phyloP scores from a whole-genome alignment of 768 basidiomycete species.

The Cyclocybe cylindracea region DNA sequence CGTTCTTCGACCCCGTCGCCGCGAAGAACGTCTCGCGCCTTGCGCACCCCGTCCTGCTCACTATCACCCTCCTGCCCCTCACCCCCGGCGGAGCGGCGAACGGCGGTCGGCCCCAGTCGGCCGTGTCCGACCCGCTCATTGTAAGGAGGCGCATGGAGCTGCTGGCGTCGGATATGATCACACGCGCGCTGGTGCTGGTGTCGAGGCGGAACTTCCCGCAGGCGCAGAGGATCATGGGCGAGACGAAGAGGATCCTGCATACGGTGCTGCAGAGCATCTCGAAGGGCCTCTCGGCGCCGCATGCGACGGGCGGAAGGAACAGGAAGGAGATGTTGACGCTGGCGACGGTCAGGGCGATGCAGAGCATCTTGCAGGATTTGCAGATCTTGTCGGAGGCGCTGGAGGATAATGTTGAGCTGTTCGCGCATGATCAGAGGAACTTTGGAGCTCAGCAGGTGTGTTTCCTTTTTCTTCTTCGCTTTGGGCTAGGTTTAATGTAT shows the following conservation, averaged over 20 bases:
- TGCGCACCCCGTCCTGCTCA: constrained; percentile 92
- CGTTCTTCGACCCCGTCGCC: constrained; percentile 90
- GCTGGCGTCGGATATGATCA: constrained; percentile 96
- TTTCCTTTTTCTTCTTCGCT: constrained; percentile 7
- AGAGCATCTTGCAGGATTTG: constrained; percentile 84
- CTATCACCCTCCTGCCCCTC: constrained; percentile 83
- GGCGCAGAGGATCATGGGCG: constrained; percentile 86
- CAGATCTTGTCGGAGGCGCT: constrained; percentile 85
- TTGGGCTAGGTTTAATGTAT: constrained; percentile 3
- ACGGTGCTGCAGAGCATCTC: constrained; percentile 87
- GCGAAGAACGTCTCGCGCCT: constrained; percentile 84
- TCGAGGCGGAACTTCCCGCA: constrained; percentile 89
- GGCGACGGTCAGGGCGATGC: constrained; percentile 76
- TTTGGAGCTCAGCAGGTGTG: constrained; percentile 95
- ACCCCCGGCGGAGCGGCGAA: constrained; percentile 20
- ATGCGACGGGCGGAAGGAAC: constrained; percentile 58
- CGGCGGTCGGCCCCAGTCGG: constrained; percentile 41
- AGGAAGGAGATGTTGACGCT: constrained; percentile 78
- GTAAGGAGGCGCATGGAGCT: constrained; percentile 96
- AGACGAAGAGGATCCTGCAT: constrained; percentile 90
- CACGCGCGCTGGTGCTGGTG: constrained; percentile 88
- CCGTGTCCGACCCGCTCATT: constrained; percentile 80
- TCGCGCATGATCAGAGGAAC: constrained; percentile 92
- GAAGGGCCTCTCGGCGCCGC: constrained; percentile 65
- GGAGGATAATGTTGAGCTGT: constrained; percentile 88